phyloP scores from a whole-genome alignment of 371 early-diverging fungal genomes.

The Mucor sp. region DNA sequence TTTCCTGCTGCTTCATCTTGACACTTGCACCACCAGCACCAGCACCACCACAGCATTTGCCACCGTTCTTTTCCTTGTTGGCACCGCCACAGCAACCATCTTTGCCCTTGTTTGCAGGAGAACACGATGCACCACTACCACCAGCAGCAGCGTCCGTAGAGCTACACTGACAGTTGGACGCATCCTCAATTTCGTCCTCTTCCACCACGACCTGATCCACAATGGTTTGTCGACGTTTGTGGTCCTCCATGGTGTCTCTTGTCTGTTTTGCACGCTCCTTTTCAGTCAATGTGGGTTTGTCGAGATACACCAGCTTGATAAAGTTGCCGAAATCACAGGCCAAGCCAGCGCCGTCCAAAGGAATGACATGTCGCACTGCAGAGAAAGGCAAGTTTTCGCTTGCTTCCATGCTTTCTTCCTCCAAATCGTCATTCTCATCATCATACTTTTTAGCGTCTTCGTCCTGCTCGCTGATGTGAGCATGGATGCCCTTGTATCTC shows the following conservation, averaged over 20 bases:
- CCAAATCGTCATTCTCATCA: slow-evolving; percentile 10
- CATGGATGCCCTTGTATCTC: slow-evolving; percentile 17
- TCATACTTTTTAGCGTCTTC: slow-evolving; percentile 2
- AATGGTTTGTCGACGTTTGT: not conserved
- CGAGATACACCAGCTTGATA: slow-evolving; percentile 32
- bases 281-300: slow-evolving; percentile 24
- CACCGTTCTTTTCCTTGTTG: slow-evolving; percentile 23
- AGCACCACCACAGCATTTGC: slow-evolving; percentile 26
- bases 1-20: slow-evolving; percentile 14
- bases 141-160: not conserved
- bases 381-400: slow-evolving; percentile 35
- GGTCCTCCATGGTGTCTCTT: slow-evolving; percentile 3
- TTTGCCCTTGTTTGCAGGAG: slow-evolving; percentile 13
- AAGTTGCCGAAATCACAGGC: slow-evolving; percentile 45
- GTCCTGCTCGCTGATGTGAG: not conserved
- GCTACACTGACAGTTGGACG: slow-evolving; percentile 4
- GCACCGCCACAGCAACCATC: slow-evolving; percentile 28
- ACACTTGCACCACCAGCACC: not conserved
- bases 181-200: slow-evolving; percentile 4
- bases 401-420: slow-evolving; percentile 21
- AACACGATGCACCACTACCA: not conserved
- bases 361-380: slow-evolving; percentile 22
- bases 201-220: slow-evolving; percentile 1
- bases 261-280: slow-evolving; percentile 16
- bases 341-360: slow-evolving; percentile 29